A percentile compares a stretch with the other conserved stretches of the same genome.
These are phyloP conservation scores for Solanum chacoense DNA, from an alignment of 305 asterid genomes.

Conservation along the genomic window DNA sequence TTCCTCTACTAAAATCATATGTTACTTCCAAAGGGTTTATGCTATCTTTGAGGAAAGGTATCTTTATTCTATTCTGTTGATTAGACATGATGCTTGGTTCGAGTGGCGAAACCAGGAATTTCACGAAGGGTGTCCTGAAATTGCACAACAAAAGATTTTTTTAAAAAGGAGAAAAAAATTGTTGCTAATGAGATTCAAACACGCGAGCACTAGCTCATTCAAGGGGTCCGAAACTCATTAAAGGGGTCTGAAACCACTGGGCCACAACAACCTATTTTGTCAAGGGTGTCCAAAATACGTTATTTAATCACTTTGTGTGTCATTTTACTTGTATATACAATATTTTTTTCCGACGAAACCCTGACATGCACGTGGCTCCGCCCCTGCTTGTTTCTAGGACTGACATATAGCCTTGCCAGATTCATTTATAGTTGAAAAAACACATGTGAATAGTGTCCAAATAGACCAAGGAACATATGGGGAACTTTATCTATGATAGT, in stretches of 20 bases:
- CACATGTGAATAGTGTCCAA: not conserved
- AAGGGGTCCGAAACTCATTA: not conserved
- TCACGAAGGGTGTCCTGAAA: not conserved
- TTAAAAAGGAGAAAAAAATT: not conserved
- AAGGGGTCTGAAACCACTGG: not conserved
- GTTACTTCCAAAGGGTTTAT: not conserved
- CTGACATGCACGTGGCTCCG: not conserved
- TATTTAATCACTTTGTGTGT: not conserved
- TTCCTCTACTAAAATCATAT: not conserved
- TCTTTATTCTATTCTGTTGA: not conserved
- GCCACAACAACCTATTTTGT: not conserved
- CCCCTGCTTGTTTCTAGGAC: not conserved
- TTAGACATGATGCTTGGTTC: not conserved
- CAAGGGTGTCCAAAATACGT: not conserved
- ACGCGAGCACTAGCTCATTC: not conserved
- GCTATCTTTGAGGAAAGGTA: not conserved
- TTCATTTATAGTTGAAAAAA: not conserved
- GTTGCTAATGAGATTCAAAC: not conserved
- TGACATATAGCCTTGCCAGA: not conserved
- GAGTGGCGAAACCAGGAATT: not conserved
- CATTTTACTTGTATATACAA: not conserved
- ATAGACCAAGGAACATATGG: not conserved
- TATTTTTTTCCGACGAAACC: not conserved
- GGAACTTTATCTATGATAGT: not conserved
- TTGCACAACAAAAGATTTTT: not conserved